Conservation (phyloP, 306 rosid genomes). For the Quercus rubra region DNA sequence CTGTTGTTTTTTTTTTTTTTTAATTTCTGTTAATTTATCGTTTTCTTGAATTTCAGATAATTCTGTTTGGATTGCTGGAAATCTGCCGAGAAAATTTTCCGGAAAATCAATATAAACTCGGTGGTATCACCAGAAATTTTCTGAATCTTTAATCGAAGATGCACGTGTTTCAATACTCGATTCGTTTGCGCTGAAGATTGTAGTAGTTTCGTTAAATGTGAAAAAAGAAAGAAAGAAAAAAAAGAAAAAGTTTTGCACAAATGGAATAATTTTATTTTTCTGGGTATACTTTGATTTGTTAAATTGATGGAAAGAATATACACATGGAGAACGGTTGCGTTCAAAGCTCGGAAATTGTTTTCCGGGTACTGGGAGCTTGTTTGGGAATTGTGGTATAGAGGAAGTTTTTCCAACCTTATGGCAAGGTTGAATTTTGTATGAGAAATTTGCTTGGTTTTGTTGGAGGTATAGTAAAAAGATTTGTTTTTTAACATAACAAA, state of each 20-base stretch:
- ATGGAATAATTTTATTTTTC: slow-evolving; percentile 1
- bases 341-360: slow-evolving; percentile 33
- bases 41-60: slow-evolving; percentile 43
- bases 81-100: slow-evolving; percentile 13
- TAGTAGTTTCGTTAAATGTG: slow-evolving; percentile 23
- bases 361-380: slow-evolving; percentile 22
- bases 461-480: slow-evolving; percentile 34
- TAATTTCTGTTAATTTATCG: slow-evolving; percentile 11
- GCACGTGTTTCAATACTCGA: slow-evolving; percentile 23
- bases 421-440: slow-evolving; percentile 26
- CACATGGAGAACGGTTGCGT: slow-evolving; percentile 43
- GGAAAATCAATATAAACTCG: slow-evolving; percentile 21
- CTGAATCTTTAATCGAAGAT: slow-evolving; percentile 15
- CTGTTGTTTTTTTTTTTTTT: neutral
- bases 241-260: neutral
- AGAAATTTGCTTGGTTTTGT: slow-evolving; percentile 28
- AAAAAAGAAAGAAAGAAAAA: neutral
- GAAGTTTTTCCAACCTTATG: slow-evolving; percentile 21
- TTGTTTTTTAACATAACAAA: slow-evolving; percentile 37
- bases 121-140: slow-evolving; percentile 9
- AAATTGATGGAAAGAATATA: slow-evolving; percentile 26
- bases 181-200: slow-evolving; percentile 19
- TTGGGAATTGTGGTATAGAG: slow-evolving; percentile 14
- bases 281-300: slow-evolving; percentile 3
- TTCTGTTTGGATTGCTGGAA: slow-evolving; percentile 34